Base-by-base conservation (phyloP, 2,329 filamentous ascomycete species). In the Fusarium sambucinum region DNA sequence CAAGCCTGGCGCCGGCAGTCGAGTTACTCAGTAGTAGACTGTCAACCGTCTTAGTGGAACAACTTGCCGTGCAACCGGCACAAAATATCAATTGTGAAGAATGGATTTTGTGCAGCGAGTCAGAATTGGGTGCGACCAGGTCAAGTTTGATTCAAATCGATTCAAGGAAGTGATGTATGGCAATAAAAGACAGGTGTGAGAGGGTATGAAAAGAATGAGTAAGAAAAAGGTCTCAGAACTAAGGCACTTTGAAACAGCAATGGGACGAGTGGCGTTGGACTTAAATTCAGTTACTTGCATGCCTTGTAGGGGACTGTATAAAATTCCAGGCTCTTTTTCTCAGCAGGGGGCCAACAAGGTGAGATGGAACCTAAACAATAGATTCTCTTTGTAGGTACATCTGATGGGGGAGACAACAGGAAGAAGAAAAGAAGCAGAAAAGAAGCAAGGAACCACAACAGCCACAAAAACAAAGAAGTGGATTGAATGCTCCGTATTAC, bases 1-100 rank as follows among this genome's bases (percentile, higher is more conserved):
- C 65, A 69, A 57, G 55, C 55, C 66, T 66, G 65, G 60, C 60
- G 65, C 61, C 62, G 60, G 55, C 56, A 69, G 66, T 66, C 55
- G 50, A 69, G 45, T 64, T 57, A 57, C 55, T 54, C 33, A 57
- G 44, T 55, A 55, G 38, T 55, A 55, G 38, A 62, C 33, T 59
- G 60, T 40, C 37, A 59, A 52, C 30, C n/a, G 35, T 33, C 52
- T 64, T 64, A 64, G 61, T 65, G 53, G 55, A 62, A 51, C 51
- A 37, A 63, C 55, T 55, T 73, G 58, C 59, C 61, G 63, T 59
- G 45, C 51, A 55, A 48, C 30, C 32, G 55, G 50, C 40, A 60
- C 35, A 50, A 45, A 55, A 27, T 19, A 38, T 21, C 35, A 17
- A 55, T 55, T 50, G 64, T 70, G 59, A 59, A 66, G 59, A 72